These are phyloP conservation scores for Candida nemodendra DNA, from an alignment of 805 yeast genomes.

Conservation along the genomic window DNA sequence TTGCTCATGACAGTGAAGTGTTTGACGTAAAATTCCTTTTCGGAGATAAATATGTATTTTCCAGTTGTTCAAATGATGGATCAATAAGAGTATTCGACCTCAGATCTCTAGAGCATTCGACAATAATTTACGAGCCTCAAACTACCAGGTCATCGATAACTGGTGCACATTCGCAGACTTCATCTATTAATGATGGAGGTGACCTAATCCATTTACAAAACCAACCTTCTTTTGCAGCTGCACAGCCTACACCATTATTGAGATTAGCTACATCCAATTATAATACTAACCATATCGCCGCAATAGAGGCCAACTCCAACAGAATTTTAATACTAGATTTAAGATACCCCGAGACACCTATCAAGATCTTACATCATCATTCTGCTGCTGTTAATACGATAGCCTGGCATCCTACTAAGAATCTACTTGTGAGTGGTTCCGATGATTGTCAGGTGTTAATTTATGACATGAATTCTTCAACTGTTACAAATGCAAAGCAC, in stretches of 20 bases:
- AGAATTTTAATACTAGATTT: constrained; percentile 73
- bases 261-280: constrained; percentile 74
- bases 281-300: constrained; percentile 81
- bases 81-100: constrained; percentile 90
- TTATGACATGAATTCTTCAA: constrained; percentile 54
- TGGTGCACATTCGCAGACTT: background rate
- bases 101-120: constrained; percentile 85
- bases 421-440: constrained; percentile 60
- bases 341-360: constrained; percentile 84
- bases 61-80: constrained; percentile 95
- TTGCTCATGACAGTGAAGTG: constrained; percentile 95
- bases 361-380: constrained; percentile 67
- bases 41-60: constrained; percentile 72
- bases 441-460: constrained; percentile 72
- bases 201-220: background rate
- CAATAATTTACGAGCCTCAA: constrained; percentile 86
- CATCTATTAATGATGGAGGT: background rate
- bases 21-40: constrained; percentile 85
- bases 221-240: constrained; percentile 8
- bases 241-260: constrained; percentile 57
- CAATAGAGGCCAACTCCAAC: constrained; percentile 70
- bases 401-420: constrained; percentile 79
- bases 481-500: constrained; percentile 2
- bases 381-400: constrained; percentile 66
- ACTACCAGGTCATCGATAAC: constrained; percentile 16